Base-by-base conservation (phyloP, 306 rosid genomes). In the Prunus dulcis region DNA sequence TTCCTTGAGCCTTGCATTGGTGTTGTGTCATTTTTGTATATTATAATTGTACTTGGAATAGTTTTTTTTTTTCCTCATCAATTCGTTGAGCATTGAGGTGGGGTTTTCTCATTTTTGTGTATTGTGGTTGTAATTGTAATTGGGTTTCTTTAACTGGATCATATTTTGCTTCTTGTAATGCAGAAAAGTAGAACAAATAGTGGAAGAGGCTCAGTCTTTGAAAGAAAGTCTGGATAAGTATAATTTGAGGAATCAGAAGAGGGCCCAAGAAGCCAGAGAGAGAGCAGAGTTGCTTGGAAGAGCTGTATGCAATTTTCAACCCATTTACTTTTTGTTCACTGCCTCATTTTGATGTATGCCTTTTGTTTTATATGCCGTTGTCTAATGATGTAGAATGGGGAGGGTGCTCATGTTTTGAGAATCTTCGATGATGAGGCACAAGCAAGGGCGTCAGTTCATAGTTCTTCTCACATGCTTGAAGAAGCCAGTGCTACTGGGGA, bases 111-210 rank as follows among this genome's bases (percentile, higher is more conserved):
- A 45, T 47, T 6, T 74, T 46, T 27, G 27, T 4, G 41, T 51
- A 64, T 64, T 22, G 3, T 43, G 43, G 68, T 53, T 15, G 30
- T 55, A 19, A 38, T 65, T 61, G 17, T 46, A 17, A 27, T 13
- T 23, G 18, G 46, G 15, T 27, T 53, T 17, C 12, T 17, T 51
- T 18, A 19, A 17, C 9, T 32, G 41, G 65, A 52, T 28, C 69
- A 18, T n/a, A 9, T 62, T 73, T 3, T 71, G 68, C 10, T 76
- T 32, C 12, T 22, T 77, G 46, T 79, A 11, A 47, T 82, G 82
- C 79, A 91, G 95, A 79, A 94, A 92, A 86, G 93, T 92, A 30
- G 96, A 95, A 80, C 97, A 90, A 76, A 84, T 95, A 69, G 88
- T 87, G 11, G 96, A 90, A 76, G 96, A 95, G 77, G 92, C 91